Evolutionary conservation across 495 filamentous ascomycete species (phyloP).

Genomic region (Aspergillus haitiensis): DNA sequence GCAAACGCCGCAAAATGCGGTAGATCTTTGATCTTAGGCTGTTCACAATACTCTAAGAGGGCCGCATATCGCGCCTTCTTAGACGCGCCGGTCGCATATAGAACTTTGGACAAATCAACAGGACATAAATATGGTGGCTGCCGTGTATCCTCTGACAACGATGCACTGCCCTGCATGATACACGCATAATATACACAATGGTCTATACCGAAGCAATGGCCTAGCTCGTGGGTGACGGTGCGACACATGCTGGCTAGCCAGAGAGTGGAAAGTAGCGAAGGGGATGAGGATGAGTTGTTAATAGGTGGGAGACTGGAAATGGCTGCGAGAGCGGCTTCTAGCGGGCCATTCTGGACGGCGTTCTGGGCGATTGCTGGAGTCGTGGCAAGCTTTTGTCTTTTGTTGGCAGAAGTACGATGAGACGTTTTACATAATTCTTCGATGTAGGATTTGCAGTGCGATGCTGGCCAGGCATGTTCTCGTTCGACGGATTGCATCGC

Average conservation of each 20-base stretch:
- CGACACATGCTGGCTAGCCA: constrained; percentile 60
- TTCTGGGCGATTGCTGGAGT: background rate
- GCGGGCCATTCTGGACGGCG: background rate
- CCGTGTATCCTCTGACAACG: constrained; percentile 60
- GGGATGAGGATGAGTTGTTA: background rate
- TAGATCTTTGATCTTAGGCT: background rate
- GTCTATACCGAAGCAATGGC: constrained; percentile 64
- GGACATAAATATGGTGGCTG: constrained; percentile 70
- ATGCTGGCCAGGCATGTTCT: constrained; percentile 62
- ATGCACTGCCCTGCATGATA: constrained; percentile 63
- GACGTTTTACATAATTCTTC: constrained; percentile 16
- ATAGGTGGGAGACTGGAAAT: background rate
- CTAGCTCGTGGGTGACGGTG: constrained; percentile 63
- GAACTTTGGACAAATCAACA: constrained; percentile 58
- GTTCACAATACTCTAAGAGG: constrained; percentile 46
- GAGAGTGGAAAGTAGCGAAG: constrained; percentile 23
- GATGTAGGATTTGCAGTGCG: constrained; percentile 58
- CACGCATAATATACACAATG: constrained; percentile 72
- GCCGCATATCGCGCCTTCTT: constrained; percentile 41
- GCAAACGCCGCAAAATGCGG: constrained; percentile 27
- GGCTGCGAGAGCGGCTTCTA: background rate
- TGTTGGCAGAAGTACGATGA: background rate
- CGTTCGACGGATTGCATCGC: constrained; percentile 41
- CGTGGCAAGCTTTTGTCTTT: background rate
- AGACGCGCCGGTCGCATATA: constrained; percentile 35